Conservation (phyloP, 148 eudicot genomes). For the Selenicereus undatus region DNA sequence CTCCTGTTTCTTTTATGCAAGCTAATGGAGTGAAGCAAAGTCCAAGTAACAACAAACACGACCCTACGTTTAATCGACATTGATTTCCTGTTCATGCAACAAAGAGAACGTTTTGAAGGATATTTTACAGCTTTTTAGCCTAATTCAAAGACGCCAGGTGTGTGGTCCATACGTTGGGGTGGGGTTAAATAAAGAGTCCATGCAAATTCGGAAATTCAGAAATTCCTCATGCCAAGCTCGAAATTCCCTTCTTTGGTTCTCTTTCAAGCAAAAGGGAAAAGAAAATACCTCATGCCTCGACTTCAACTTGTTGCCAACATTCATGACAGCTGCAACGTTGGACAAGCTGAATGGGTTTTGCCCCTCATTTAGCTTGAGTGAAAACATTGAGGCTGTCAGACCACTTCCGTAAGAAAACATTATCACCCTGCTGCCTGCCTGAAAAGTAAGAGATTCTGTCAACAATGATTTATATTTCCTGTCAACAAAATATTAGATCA, state of each 20-base stretch:
- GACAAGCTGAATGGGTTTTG: constrained; percentile 76
- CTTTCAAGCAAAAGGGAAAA: neutral
- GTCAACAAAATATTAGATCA: neutral
- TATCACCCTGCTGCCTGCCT: constrained; percentile 76
- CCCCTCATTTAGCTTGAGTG: constrained; percentile 62
- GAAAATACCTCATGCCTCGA: constrained; percentile 85
- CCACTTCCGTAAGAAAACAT: constrained; percentile 99
- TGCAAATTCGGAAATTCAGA: neutral
- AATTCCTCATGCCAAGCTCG: neutral
- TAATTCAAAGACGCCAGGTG: no score
- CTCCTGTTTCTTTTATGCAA: no score
- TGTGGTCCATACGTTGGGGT: no score
- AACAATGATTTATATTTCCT: neutral
- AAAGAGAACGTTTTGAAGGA: no score
- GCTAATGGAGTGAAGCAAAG: no score
- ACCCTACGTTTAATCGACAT: no score
- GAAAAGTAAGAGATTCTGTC: neutral
- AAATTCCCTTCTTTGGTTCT: neutral
- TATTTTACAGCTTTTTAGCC: no score
- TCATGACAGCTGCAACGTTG: constrained; percentile 71
- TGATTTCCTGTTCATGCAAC: no score
- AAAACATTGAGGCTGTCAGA: constrained; percentile 81
- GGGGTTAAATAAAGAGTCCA: no score
- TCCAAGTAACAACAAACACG: no score
- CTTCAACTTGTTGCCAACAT: constrained; percentile 71